These are phyloP conservation scores for Saraca asoca DNA, from an alignment of 331 rosid genomes.

Conservation along the genomic window DNA sequence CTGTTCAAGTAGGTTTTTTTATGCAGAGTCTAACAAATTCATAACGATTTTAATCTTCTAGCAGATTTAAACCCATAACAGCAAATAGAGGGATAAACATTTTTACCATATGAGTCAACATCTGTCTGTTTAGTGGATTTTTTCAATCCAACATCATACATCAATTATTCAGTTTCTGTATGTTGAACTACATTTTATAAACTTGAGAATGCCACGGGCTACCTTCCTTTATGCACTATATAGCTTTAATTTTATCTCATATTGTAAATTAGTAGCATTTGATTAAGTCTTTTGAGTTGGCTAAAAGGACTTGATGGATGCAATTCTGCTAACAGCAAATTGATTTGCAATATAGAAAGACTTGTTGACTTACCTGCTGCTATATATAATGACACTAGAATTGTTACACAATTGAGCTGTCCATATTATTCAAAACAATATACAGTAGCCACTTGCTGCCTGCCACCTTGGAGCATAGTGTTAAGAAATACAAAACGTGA, in stretches of 20 bases:
- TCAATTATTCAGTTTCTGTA: too few species aligned
- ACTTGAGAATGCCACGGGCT: background rate
- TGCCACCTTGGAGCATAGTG: conserved; percentile 37
- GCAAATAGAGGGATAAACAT: too few species aligned
- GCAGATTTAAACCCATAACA: too few species aligned
- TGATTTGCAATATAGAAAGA: background rate
- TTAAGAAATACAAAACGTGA: conserved; percentile 9
- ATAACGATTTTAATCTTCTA: too few species aligned
- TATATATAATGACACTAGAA: conserved; percentile 14
- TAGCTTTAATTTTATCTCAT: background rate
- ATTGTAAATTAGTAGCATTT: conserved; percentile 1
- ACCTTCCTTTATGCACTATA: background rate
- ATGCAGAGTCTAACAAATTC: too few species aligned
- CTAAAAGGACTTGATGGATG: conserved; percentile 27
- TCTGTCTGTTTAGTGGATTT: too few species aligned
- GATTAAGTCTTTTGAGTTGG: conserved; percentile 27
- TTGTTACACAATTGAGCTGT: conserved; percentile 34
- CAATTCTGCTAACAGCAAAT: conserved; percentile 20
- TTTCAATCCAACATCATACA: background rate
- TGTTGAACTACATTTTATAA: background rate
- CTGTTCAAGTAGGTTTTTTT: too few species aligned
- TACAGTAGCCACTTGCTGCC: conserved; percentile 19
- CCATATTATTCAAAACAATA: conserved; percentile 3
- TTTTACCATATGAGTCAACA: too few species aligned
- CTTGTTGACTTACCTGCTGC: conserved; percentile 47